Conservation (phyloP, 2,329 filamentous ascomycete genomes). For the Aschersonia sp. region DNA sequence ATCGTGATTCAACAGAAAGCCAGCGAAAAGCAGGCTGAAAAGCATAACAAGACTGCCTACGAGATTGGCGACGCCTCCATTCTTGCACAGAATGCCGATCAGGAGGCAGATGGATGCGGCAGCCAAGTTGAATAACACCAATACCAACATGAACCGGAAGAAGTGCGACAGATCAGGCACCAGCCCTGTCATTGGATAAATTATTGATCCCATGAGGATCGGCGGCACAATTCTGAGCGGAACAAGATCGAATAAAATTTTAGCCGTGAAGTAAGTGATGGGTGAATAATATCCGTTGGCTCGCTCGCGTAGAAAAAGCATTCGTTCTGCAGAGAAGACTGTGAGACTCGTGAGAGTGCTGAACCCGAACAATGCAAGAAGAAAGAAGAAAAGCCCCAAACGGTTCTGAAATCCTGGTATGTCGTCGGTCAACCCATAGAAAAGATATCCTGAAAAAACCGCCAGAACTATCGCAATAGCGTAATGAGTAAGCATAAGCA, state of each 20-base stretch:
- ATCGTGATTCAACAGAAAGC: constrained; percentile 85
- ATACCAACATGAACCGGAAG: constrained; percentile 76
- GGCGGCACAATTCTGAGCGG: constrained; percentile 89
- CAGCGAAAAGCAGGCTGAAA: constrained; percentile 89
- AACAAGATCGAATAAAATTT: constrained; percentile 96
- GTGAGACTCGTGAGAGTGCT: constrained; percentile 87
- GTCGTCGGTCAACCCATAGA: constrained; percentile 91
- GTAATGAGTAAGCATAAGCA: constrained; percentile 97
- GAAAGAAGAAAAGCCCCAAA: constrained; percentile 93
- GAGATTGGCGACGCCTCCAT: constrained; percentile 79
- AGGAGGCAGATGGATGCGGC: constrained; percentile 89
- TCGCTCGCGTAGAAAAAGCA: constrained; percentile 83
- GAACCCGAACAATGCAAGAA: constrained; percentile 90
- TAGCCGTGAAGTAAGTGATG: constrained; percentile 84
- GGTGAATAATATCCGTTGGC: constrained; percentile 96
- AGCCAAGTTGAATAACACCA: constrained; percentile 91
- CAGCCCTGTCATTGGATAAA: constrained; percentile 96
- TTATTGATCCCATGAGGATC: constrained; percentile 85
- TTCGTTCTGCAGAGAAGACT: constrained; percentile 80
- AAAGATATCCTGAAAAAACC: constrained; percentile 86
- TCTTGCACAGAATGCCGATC: constrained; percentile 89
- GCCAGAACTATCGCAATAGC: constrained; percentile 91
- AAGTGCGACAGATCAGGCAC: constrained; percentile 73
- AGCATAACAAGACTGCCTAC: constrained; percentile 95
- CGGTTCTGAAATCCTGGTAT: constrained; percentile 97